phyloP scores from a whole-genome alignment of 306 rosid genomes.

The Cucurbita argyrosperma region DNA sequence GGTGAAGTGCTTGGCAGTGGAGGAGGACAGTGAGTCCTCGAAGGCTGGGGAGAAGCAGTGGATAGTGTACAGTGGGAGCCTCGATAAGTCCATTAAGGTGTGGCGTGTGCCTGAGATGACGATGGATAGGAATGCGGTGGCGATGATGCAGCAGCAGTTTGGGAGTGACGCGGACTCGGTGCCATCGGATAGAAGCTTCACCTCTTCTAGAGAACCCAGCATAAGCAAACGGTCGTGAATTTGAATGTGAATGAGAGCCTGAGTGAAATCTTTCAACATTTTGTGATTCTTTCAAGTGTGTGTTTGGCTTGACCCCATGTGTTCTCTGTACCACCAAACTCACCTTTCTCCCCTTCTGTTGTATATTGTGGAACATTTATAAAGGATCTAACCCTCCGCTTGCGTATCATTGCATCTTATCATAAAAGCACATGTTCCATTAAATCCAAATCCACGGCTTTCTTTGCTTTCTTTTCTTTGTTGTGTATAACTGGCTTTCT shows the following conservation, averaged over 20 bases:
- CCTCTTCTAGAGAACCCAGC: slow-evolving; percentile 24
- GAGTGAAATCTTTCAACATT: background rate
- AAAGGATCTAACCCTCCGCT: slow-evolving; percentile 2
- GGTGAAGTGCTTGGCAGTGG: slow-evolving; percentile 75
- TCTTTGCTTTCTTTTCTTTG: background rate
- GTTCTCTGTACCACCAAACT: background rate
- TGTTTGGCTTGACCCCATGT: background rate
- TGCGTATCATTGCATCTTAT: background rate
- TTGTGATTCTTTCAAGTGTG: background rate
- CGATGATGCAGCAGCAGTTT: slow-evolving; percentile 10
- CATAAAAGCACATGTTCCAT: background rate
- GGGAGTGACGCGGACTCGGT: slow-evolving; percentile 23
- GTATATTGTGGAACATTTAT: slow-evolving; percentile 4
- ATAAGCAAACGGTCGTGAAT: background rate
- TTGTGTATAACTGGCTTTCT: no score
- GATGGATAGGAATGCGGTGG: background rate
- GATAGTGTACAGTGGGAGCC: slow-evolving; percentile 79
- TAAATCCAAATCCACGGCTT: background rate
- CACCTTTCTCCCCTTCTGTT: background rate
- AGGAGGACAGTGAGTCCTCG: slow-evolving; percentile 28
- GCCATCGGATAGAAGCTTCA: slow-evolving; percentile 38
- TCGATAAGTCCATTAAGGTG: slow-evolving; percentile 84
- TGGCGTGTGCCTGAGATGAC: slow-evolving; percentile 59
- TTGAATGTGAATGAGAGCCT: background rate
- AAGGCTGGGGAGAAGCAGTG: slow-evolving; percentile 27